A percentile compares a stretch with the other conserved stretches of the same genome.
These are phyloP conservation scores for Cladosporium sp. DNA, from an alignment of 2,329 filamentous ascomycete species.

Conservation along the genomic window DNA sequence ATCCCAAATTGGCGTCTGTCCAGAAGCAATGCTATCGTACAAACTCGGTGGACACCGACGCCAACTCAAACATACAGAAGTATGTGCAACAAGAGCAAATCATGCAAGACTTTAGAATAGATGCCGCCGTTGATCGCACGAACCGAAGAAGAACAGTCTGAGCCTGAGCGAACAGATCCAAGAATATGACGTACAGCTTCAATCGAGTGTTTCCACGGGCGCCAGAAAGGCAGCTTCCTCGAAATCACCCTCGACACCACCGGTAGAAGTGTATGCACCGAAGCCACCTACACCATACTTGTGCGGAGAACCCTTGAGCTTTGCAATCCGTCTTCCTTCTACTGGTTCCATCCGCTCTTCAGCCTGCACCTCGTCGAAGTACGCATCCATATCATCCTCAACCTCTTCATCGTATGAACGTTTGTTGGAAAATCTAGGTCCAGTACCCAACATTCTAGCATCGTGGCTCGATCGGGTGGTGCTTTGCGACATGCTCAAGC, in stretches of 20 bases:
- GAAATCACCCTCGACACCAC: conserved; percentile 50
- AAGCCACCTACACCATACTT: conserved; percentile 34
- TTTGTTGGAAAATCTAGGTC: conserved; percentile 22
- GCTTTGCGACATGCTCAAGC: conserved; percentile 32
- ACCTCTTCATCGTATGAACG: conserved; percentile 33
- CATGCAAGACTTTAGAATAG: too few relatives aligned
- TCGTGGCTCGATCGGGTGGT: conserved; percentile 38
- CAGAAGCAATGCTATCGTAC: too few relatives aligned
- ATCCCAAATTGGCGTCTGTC: too few relatives aligned
- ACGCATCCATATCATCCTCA: conserved; percentile 33
- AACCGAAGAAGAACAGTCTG: background rate
- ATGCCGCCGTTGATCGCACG: too few relatives aligned
- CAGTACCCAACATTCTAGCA: conserved; percentile 27
- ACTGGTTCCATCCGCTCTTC: conserved; percentile 9
- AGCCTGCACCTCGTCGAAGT: conserved; percentile 26
- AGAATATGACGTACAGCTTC: too few relatives aligned
- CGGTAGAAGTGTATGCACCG: conserved; percentile 22
- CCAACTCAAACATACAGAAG: too few relatives aligned
- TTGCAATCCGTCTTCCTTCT: conserved; percentile 19
- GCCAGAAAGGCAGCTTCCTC: conserved; percentile 61
- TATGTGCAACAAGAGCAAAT: too few relatives aligned
- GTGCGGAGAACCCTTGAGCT: conserved; percentile 27
- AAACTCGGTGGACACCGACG: too few relatives aligned
- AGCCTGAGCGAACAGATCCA: too few relatives aligned
- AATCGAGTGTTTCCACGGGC: conserved; percentile 24